These are phyloP conservation scores for Atkinsonella texensis DNA, from an alignment of 2,329 filamentous ascomycete species.

Conservation along the genomic window DNA sequence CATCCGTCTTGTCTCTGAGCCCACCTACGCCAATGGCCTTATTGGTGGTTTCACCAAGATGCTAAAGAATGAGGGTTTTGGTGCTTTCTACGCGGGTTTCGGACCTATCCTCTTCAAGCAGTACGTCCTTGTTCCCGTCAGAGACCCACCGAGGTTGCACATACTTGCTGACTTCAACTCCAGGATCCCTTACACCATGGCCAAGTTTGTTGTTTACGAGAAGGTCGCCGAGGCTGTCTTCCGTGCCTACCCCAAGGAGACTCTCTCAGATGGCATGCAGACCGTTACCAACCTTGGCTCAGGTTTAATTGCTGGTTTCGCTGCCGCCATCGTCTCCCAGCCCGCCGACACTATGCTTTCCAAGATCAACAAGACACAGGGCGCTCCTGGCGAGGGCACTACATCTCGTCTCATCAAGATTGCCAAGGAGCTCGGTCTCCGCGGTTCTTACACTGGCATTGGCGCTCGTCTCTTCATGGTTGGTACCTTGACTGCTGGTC, in stretches of 20 bases:
- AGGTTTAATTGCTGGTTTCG: constrained; percentile 53
- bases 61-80: constrained; percentile 66
- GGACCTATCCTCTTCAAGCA: constrained; percentile 63
- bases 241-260: constrained; percentile 56
- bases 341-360: constrained; percentile 87
- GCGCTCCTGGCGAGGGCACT: constrained; percentile 74
- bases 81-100: constrained; percentile 85
- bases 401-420: constrained; percentile 77
- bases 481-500: constrained; percentile 63
- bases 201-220: constrained; percentile 92
- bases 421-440: constrained; percentile 69
- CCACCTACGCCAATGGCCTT: constrained; percentile 71
- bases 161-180: background rate
- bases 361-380: constrained; percentile 95
- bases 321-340: constrained; percentile 76
- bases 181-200: constrained; percentile 85
- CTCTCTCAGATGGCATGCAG: constrained; percentile 55
- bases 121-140: constrained; percentile 16
- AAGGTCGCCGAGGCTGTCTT: constrained; percentile 71
- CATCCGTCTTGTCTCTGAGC: constrained; percentile 85
- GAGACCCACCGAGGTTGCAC: background rate
- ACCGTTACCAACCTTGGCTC: constrained; percentile 66
- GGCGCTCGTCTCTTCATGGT: constrained; percentile 56
- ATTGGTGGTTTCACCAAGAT: constrained; percentile 75
- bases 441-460: constrained; percentile 69